Evolutionary conservation across 192 early-diverging fungal species (phyloP).

Genomic region (Podila verticillata): DNA sequence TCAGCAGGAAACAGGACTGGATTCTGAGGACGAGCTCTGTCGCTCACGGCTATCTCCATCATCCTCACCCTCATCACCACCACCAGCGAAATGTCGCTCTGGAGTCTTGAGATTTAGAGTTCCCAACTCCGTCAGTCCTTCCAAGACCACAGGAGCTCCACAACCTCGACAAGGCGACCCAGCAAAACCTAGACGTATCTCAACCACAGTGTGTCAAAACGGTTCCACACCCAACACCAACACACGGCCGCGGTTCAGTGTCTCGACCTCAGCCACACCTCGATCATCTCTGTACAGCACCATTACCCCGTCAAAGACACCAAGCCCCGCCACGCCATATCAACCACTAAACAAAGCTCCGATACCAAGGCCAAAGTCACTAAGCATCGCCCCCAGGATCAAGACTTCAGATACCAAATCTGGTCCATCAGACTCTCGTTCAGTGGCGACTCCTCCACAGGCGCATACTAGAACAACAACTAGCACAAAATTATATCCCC

Average conservation of each 20-base stretch:
- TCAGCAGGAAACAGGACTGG: not conserved
- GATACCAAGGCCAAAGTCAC: conserved; percentile 4
- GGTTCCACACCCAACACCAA: too few relatives aligned
- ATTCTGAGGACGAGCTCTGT: conserved; percentile 1
- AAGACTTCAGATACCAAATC: conserved; percentile 10
- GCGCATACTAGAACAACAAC: too few relatives aligned
- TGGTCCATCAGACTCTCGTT: conserved; percentile 5
- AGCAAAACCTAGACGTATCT: too few relatives aligned
- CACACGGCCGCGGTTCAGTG: too few relatives aligned
- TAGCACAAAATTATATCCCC: too few relatives aligned
- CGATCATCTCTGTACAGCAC: not conserved
- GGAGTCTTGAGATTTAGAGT: too few relatives aligned
- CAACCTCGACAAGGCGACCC: too few relatives aligned
- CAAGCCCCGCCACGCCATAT: not conserved
- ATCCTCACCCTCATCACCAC: not conserved
- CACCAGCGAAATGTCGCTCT: too few relatives aligned
- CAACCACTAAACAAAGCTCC: conserved; percentile 5
- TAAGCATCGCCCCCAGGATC: conserved; percentile 13
- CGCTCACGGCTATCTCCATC: not conserved
- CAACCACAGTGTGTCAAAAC: too few relatives aligned
- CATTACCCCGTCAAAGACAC: not conserved
- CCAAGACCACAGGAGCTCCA: too few relatives aligned
- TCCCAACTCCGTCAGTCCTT: too few relatives aligned
- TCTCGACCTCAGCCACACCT: too few relatives aligned
- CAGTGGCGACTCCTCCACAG: conserved; percentile 4